Conservation (phyloP, 148 eudicot genomes). For the Vaccinium myrtillus region DNA sequence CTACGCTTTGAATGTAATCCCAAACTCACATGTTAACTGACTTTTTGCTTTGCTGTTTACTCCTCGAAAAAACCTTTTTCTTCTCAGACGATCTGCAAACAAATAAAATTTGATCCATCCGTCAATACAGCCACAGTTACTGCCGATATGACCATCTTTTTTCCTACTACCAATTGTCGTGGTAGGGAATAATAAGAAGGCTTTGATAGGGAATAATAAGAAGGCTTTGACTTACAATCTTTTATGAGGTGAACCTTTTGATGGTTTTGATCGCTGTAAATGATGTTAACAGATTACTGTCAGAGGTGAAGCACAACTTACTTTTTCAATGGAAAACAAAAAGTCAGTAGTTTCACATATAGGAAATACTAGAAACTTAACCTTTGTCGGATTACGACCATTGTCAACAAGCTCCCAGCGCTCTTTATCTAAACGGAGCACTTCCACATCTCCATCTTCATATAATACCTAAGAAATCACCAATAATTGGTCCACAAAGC, state of each 20-base stretch:
- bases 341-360: conserved; percentile 5
- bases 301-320: conserved; percentile 20
- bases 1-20: conserved; percentile 10
- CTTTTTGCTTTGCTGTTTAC: conserved; percentile 31
- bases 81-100: conserved; percentile 50
- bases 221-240: conserved; percentile 51
- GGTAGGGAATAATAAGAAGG: background rate
- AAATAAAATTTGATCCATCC: conserved; percentile 2
- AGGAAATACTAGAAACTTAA: conserved; percentile 17
- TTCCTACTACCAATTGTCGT: background rate
- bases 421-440: conserved; percentile 73
- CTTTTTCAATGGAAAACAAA: background rate
- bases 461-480: conserved; percentile 53
- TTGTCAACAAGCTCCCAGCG: conserved; percentile 73
- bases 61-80: conserved; percentile 39
- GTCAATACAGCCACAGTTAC: conserved; percentile 3
- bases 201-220: conserved; percentile 14
- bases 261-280: conserved; percentile 48
- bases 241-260: conserved; percentile 43
- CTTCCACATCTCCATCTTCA: conserved; percentile 91
- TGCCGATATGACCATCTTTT: background rate
- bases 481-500: conserved; percentile 11
- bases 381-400: conserved; percentile 46
- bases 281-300: conserved; percentile 17
- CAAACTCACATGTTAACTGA: conserved; percentile 49